These are phyloP conservation scores for Paramecium sexaurelia DNA, from an alignment of 73 alveolate genomes.

Conservation along the genomic window DNA sequence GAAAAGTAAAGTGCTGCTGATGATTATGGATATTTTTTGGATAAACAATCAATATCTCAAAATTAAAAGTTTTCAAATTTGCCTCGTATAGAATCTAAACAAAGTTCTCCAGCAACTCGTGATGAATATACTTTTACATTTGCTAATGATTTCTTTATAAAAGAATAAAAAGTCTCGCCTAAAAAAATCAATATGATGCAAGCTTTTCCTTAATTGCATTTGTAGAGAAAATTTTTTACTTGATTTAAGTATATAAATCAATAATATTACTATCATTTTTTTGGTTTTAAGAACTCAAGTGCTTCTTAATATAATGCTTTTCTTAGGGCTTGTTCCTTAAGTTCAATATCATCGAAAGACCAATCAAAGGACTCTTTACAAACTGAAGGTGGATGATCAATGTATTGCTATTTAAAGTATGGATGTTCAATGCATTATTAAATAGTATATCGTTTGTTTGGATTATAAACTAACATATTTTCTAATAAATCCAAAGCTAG, in stretches of 20 bases:
- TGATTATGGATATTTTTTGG: conserved; percentile 4
- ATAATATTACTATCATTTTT: not conserved
- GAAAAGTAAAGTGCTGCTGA: not conserved
- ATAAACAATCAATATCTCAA: conserved; percentile 8
- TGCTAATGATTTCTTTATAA: conserved; percentile 4
- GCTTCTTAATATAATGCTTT: conserved; percentile 79
- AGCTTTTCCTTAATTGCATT: conserved; percentile 44
- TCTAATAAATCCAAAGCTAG: conserved; percentile 90
- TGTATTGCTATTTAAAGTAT: conserved; percentile 67
- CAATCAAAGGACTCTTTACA: conserved; percentile 83
- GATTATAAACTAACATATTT: conserved; percentile 80
- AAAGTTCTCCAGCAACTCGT: not conserved
- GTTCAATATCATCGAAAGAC: conserved; percentile 88
- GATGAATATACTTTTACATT: conserved; percentile 37
- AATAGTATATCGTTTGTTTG: conserved; percentile 70
- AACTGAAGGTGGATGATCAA: not conserved
- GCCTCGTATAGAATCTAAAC: not conserved
- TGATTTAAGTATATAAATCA: not conserved
- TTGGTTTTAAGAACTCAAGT: conserved; percentile 29
- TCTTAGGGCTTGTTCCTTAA: conserved; percentile 77
- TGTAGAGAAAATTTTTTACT: conserved; percentile 32
- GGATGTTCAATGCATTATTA: conserved; percentile 72
- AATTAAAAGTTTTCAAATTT: not conserved
- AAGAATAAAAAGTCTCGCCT: not conserved
- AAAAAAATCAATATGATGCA: conserved; percentile 38